Evolutionary conservation across 2,329 filamentous ascomycete genomes (phyloP).

Genomic region (Botrytis sinoallii): DNA sequence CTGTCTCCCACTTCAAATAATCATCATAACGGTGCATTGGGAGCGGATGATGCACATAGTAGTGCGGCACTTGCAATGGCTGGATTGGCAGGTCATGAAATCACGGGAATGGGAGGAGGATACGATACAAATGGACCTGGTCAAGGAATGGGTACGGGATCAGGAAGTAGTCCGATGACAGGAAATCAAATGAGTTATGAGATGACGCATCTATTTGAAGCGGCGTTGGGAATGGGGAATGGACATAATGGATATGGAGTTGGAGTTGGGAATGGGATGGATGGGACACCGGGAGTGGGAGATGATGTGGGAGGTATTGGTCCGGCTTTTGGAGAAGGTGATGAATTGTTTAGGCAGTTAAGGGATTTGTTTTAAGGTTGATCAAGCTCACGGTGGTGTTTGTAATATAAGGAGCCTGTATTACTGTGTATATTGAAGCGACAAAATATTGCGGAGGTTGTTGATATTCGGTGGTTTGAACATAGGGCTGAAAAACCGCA

Average conservation of each 20-base stretch:
- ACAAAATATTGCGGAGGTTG: neutral
- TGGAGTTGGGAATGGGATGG: constrained; percentile 22
- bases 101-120: constrained; percentile 27
- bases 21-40: neutral
- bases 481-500: neutral
- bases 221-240: constrained; percentile 34
- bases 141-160: constrained; percentile 10
- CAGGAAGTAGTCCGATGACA: constrained; percentile 33
- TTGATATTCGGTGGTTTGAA: neutral
- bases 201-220: constrained; percentile 39
- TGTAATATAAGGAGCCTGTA: neutral
- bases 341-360: constrained; percentile 38
- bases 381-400: neutral
- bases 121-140: constrained; percentile 18
- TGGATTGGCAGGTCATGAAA: constrained; percentile 46
- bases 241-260: constrained; percentile 21
- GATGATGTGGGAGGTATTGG: constrained; percentile 19
- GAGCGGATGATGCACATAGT: constrained; percentile 48
- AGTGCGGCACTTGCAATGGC: constrained; percentile 55
- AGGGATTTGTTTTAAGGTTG: constrained; percentile 35
- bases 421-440: neutral
- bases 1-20: constrained; percentile 24
- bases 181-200: constrained; percentile 40
- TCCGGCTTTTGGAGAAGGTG: constrained; percentile 37
- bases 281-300: constrained; percentile 22